A percentile compares a stretch with the other conserved stretches of the same genome.
phyloP scores from a whole-genome alignment of 2,329 filamentous ascomycete genomes.

The Blastomyces percursus region DNA sequence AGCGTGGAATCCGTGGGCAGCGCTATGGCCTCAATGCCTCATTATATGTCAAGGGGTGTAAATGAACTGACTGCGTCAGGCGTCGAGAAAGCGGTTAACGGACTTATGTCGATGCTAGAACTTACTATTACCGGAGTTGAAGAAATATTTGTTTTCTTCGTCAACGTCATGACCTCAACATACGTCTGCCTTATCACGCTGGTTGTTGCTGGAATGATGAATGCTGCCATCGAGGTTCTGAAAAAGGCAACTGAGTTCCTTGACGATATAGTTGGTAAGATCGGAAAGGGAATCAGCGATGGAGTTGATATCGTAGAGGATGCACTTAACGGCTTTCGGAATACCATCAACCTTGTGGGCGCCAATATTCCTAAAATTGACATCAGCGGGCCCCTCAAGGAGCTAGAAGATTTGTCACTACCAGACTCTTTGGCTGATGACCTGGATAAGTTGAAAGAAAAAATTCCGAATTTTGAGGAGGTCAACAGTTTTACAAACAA shows the following conservation, averaged over 20 bases:
- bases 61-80: conserved; percentile 73
- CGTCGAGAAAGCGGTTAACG: conserved; percentile 69
- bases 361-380: conserved; percentile 47
- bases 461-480: conserved; percentile 71
- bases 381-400: conserved; percentile 52
- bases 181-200: conserved; percentile 84
- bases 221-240: conserved; percentile 53
- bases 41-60: conserved; percentile 81
- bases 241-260: conserved; percentile 51
- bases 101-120: conserved; percentile 65
- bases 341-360: conserved; percentile 47
- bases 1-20: conserved; percentile 89
- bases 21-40: conserved; percentile 94
- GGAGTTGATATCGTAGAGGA: conserved; percentile 41
- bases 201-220: conserved; percentile 66
- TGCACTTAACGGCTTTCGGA: conserved; percentile 42
- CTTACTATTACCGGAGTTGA: conserved; percentile 74
- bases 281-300: conserved; percentile 38
- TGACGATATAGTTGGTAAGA: conserved; percentile 42
- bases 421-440: conserved; percentile 56
- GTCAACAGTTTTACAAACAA: conserved; percentile 71
- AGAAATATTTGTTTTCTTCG: conserved; percentile 78
- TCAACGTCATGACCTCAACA: conserved; percentile 82
- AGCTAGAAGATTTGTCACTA: conserved; percentile 60
- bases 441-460: conserved; percentile 60